Evolutionary conservation across 306 rosid genomes (phyloP).

Genomic region (Luffa acutangula): DNA sequence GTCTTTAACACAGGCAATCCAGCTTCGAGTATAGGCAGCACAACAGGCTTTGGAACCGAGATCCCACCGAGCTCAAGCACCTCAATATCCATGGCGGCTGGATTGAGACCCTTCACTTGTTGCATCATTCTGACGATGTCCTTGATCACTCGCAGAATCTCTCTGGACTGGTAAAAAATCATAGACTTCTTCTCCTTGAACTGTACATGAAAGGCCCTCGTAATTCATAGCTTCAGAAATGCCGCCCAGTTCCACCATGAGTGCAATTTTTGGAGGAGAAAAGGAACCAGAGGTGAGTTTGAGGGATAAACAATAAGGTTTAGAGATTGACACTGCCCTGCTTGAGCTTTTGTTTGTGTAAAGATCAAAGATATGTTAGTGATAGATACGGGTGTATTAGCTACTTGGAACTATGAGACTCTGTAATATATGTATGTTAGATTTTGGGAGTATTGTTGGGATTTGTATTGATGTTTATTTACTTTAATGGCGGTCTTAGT

Average conservation of each 20-base stretch:
- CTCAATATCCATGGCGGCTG: constrained; percentile 6
- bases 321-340: neutral
- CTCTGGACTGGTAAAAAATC: neutral
- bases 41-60: constrained; percentile 12
- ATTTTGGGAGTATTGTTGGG: neutral
- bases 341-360: constrained; percentile 9
- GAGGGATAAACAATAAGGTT: neutral
- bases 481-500: neutral
- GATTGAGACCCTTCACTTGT: constrained; percentile 5
- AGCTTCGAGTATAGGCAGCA: constrained; percentile 2
- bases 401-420: neutral
- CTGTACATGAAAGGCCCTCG: neutral
- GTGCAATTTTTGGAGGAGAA: constrained; percentile 4
- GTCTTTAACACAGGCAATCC: constrained; percentile 12
- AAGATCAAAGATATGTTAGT: neutral
- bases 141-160: neutral
- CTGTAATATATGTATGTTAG: neutral
- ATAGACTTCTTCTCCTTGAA: neutral
- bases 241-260: constrained; percentile 5
- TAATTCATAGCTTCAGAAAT: neutral
- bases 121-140: constrained; percentile 2
- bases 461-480: neutral
- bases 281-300: constrained; percentile 10
- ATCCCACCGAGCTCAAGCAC: constrained; percentile 10
- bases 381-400: neutral